Percentiles rank a stretch among this genome's conserved stretches.
Conservation (phyloP, 164 flowering plant genomes). For the Tinospora cordifolia region DNA sequence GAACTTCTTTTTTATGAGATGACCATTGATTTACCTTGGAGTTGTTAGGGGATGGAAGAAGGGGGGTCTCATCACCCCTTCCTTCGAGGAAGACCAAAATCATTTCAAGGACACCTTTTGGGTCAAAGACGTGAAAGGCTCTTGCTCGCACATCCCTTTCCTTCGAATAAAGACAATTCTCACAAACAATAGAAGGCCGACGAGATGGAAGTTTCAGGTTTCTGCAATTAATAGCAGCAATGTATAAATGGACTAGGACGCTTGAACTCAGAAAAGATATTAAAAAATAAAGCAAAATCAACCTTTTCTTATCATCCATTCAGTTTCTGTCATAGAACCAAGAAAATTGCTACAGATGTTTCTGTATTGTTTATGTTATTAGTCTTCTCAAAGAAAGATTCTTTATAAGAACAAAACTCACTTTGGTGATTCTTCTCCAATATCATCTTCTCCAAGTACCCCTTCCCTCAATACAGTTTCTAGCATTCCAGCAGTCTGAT, state of each 20-base stretch:
- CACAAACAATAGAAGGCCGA: slow-evolving; percentile 81
- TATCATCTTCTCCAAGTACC: slow-evolving; percentile 94
- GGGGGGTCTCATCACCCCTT: slow-evolving; percentile 36
- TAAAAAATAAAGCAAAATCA: background rate
- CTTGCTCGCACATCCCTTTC: slow-evolving; percentile 67
- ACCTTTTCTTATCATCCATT: background rate
- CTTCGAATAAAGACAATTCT: slow-evolving; percentile 72
- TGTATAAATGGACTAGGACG: background rate
- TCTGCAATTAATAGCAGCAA: slow-evolving; percentile 30
- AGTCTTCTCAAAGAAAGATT: background rate
- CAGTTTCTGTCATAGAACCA: background rate
- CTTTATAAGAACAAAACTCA: slow-evolving; percentile 22
- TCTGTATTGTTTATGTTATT: background rate
- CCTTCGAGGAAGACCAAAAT: slow-evolving; percentile 78
- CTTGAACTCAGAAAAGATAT: background rate
- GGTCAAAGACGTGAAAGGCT: slow-evolving; percentile 88
- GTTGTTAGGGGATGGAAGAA: slow-evolving; percentile 37
- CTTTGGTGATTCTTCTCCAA: slow-evolving; percentile 94
- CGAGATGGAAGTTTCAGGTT: slow-evolving; percentile 87
- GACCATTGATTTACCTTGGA: slow-evolving; percentile 27
- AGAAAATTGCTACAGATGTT: too few species aligned
- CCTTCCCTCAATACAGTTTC: slow-evolving; percentile 82
- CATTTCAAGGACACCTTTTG: slow-evolving; percentile 77
- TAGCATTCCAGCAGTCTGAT: slow-evolving; percentile 94
- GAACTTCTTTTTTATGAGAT: slow-evolving; percentile 1